Percentiles rank a stretch among this genome's conserved stretches.
These are phyloP conservation scores for Cladosporium sp. DNA, from an alignment of 2,329 filamentous ascomycete species.

Conservation along the genomic window DNA sequence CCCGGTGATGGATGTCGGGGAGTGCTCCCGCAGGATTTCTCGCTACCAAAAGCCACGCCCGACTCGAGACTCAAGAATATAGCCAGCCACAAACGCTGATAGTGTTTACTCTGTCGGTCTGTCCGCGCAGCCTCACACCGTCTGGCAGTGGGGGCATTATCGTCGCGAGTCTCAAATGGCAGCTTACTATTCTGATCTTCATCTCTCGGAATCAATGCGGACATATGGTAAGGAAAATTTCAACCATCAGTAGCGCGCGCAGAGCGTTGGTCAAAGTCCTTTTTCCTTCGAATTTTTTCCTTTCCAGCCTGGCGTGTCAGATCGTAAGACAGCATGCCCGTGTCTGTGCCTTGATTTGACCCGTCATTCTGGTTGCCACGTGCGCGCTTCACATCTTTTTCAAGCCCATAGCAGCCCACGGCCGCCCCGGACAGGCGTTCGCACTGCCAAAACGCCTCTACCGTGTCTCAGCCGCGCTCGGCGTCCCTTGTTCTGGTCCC, in stretches of 20 bases:
- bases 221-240: background rate
- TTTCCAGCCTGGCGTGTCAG: constrained; percentile 12
- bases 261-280: background rate
- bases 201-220: background rate
- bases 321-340: constrained; percentile 8
- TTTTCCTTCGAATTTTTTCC: no score
- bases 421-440: constrained; percentile 10
- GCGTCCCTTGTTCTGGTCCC: constrained; percentile 5
- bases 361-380: constrained; percentile 4
- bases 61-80: constrained; percentile 5
- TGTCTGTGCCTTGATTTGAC: constrained; percentile 1
- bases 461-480: constrained; percentile 10
- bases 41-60: constrained; percentile 5
- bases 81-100: constrained; percentile 6
- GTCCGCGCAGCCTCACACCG: background rate
- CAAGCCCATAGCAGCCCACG: constrained; percentile 2
- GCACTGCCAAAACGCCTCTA: constrained; percentile 7
- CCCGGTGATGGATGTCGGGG: background rate
- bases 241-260: no score
- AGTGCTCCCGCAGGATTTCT: constrained; percentile 1
- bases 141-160: no score
- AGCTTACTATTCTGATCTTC: constrained; percentile 6
- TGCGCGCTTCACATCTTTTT: constrained; percentile 5
- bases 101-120: background rate
- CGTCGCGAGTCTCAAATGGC: background rate